These are phyloP conservation scores for Colletotrichum lentis DNA, from an alignment of 2,329 filamentous ascomycete species.

Conservation along the genomic window DNA sequence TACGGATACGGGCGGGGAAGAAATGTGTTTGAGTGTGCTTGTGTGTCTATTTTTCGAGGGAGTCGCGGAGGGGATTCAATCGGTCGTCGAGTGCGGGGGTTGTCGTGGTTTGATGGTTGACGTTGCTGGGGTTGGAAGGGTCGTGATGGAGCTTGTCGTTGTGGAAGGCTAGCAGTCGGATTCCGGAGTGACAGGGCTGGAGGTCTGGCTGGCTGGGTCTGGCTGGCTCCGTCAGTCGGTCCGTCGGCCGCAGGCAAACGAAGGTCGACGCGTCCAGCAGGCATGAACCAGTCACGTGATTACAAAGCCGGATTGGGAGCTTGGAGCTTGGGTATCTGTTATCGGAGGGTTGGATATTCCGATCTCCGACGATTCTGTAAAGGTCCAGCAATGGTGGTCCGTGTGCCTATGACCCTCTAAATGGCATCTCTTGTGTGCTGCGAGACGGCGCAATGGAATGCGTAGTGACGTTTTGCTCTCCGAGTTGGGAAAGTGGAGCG, in stretches of 20 bases:
- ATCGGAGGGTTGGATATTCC: neutral
- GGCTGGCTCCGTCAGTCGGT: constrained; percentile 28
- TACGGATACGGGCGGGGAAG: constrained; percentile 35
- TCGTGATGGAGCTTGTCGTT: constrained; percentile 39
- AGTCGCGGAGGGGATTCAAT: constrained; percentile 15
- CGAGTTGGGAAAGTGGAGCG: constrained; percentile 30
- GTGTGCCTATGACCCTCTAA: constrained; percentile 4
- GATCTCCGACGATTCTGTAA: neutral
- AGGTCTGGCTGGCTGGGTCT: constrained; percentile 13
- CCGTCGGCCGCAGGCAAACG: constrained; percentile 39
- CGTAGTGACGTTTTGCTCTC: constrained; percentile 31
- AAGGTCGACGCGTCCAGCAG: constrained; percentile 38
- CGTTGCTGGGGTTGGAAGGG: constrained; percentile 22
- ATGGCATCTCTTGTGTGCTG: neutral
- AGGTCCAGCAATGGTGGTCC: neutral
- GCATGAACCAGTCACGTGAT: constrained; percentile 25
- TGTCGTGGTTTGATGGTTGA: constrained; percentile 32
- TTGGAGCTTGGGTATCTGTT: neutral
- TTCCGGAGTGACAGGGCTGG: constrained; percentile 37
- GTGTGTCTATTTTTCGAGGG: neutral
- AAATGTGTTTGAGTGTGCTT: neutral
- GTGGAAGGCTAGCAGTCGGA: constrained; percentile 33
- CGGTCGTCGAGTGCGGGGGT: constrained; percentile 24
- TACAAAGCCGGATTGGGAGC: constrained; percentile 14
- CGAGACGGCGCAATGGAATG: constrained; percentile 10